Conservation (phyloP, 2,329 filamentous ascomycete species). For the Colletotrichum viniferum region DNA sequence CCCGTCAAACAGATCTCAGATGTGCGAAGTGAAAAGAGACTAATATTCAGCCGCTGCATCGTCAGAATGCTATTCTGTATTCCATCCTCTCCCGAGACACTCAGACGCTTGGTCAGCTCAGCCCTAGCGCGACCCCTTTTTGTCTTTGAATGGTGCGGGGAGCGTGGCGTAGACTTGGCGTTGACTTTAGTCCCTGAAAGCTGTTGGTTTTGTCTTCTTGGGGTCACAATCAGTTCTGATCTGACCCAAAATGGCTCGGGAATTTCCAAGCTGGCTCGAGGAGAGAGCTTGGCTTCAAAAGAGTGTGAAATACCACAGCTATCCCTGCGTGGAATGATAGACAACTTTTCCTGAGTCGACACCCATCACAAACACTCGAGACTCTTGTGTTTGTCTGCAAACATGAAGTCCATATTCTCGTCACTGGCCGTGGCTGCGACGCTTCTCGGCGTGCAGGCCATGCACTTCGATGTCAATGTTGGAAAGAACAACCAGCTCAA, state of each 20-base stretch:
- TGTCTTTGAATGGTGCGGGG: neutral
- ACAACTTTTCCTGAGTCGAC: neutral
- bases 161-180: neutral
- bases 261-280: neutral
- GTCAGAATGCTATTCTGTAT: neutral
- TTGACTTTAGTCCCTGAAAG: neutral
- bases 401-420: neutral
- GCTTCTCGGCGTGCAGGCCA: conserved; percentile 29
- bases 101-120: neutral
- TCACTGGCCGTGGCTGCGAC: conserved; percentile 25
- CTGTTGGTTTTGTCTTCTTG: neutral
- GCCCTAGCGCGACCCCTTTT: neutral
- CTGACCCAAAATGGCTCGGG: neutral
- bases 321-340: neutral
- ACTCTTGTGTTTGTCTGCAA: neutral
- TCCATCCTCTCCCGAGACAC: neutral
- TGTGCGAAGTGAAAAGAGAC: neutral
- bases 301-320: neutral
- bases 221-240: neutral
- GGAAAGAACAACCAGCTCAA: conserved; percentile 38
- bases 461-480: conserved; percentile 38
- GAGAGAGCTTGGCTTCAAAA: neutral
- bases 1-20: neutral
- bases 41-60: accelerated
- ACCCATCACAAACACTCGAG: neutral